These are phyloP conservation scores for Mucor plumbeus DNA, from an alignment of 371 early-diverging fungal genomes.

Conservation along the genomic window DNA sequence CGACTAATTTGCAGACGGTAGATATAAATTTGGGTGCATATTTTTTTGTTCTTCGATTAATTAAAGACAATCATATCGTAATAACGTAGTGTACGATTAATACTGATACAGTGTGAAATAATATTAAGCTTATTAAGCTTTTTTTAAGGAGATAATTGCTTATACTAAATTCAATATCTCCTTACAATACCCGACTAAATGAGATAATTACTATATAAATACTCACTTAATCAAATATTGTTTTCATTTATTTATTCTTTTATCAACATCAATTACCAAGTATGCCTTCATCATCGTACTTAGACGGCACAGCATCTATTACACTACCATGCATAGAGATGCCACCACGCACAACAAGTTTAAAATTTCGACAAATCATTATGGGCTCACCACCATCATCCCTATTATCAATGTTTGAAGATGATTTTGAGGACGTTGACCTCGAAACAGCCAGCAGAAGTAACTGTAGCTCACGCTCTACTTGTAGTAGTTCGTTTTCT, in stretches of 20 bases:
- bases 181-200: neutral
- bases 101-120: too few species aligned
- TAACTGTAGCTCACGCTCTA: neutral
- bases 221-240: neutral
- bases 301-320: too few species aligned
- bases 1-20: too few species aligned
- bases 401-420: neutral
- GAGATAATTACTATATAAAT: neutral
- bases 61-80: too few species aligned
- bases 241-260: neutral
- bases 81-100: too few species aligned
- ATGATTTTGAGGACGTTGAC: slow-evolving; percentile 1
- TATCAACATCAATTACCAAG: neutral
- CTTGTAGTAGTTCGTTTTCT: neutral
- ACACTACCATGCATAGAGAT: neutral
- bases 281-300: neutral
- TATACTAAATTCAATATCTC: neutral
- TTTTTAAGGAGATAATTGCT: too few species aligned
- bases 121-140: too few species aligned
- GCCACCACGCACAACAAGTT: slow-evolving; percentile 14
- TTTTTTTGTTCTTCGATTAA: too few species aligned
- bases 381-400: slow-evolving; percentile 1
- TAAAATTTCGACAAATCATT: slow-evolving; percentile 9
- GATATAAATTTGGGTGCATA: too few species aligned
- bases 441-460: neutral